Base-by-base conservation (phyloP, 2,329 filamentous ascomycete species). In the Leptoxyphium fumago region DNA sequence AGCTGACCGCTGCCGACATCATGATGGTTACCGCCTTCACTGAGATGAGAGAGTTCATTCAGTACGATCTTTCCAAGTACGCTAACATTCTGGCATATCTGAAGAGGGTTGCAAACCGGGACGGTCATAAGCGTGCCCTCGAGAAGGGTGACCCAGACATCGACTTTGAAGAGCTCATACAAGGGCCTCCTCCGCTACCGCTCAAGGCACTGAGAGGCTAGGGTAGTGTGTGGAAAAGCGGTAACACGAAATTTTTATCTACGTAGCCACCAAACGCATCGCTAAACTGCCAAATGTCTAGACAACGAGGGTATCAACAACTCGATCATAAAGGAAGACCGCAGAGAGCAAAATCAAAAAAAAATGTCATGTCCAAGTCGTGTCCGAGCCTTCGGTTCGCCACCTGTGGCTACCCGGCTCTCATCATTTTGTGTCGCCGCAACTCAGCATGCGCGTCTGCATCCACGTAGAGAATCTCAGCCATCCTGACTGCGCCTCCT, bases 1-100 rank as follows among this genome's bases (percentile, higher is more conserved):
- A 77, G 42, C 75, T 84, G 46, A 81, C 75, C 0, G 75, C 67
- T 1, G 80, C 80, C 1, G 80, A 84, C 58, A 64, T 81, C 34
- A 81, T 83, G 76, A 64, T 62, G 4, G 67, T 78, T 0, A 80
- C 73, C 52, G 64, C 67, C 11, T 61, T 83, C 29, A 80, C 77
- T 1, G 82, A 77, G 2, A 70, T 76, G 67, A 65, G 79, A 13
- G 63, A 65, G 41, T 80, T 75, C 49, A 59, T 60, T 18, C 64
- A 29, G 10, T 30, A 52, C 28, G 51, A 50, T 18, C 39, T 59
- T 21, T 40, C 29, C 2, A 42, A 30, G 6, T 60, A 57, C 44
- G 40, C 45, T 17, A 47, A 50, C 14, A 52, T 62, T 13, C 39
- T 62, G 43, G 46, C 49, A 11, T 63, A 55, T 43, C 39, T 64